Evolutionary conservation across 1,284 basidiomycete genomes (phyloP).

Genomic region (Malassezia equina): DNA sequence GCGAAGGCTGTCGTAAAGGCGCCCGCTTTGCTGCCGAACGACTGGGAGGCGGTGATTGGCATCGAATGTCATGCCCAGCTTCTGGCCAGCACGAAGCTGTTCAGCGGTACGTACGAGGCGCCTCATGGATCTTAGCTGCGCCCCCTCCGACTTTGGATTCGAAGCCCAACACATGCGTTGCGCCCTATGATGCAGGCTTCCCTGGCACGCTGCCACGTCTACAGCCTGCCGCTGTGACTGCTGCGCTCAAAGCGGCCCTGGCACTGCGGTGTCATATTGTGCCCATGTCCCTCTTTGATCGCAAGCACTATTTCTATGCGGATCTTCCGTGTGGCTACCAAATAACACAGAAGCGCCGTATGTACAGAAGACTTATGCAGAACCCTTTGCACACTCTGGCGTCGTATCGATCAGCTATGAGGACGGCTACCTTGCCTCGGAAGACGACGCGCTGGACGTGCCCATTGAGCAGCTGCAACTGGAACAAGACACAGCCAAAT

Average conservation of each 20-base stretch:
- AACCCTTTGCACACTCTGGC: conserved; percentile 69
- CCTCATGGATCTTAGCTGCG: conserved; percentile 23
- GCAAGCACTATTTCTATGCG: conserved; percentile 97
- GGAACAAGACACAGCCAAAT: conserved; percentile 76
- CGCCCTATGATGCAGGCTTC: conserved; percentile 75
- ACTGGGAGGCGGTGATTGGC: conserved; percentile 62
- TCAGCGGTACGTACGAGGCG: conserved; percentile 59
- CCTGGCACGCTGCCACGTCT: conserved; percentile 77
- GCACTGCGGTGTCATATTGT: conserved; percentile 64
- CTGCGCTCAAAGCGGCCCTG: conserved; percentile 70
- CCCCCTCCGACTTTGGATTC: conserved; percentile 53
- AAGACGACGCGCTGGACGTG: conserved; percentile 53
- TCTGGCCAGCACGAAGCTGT: conserved; percentile 74
- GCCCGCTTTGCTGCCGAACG: conserved; percentile 24
- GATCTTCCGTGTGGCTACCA: conserved; percentile 91
- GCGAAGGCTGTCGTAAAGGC: background rate
- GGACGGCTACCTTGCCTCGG: conserved; percentile 40
- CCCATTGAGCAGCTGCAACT: conserved; percentile 80
- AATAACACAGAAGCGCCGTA: conserved; percentile 87
- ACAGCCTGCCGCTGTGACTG: conserved; percentile 67
- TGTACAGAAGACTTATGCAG: conserved; percentile 41
- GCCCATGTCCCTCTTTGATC: conserved; percentile 53
- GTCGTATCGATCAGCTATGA: conserved; percentile 52
- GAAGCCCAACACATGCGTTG: conserved; percentile 66
- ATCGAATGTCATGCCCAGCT: conserved; percentile 94